phyloP scores from a whole-genome alignment of 2,329 filamentous ascomycete genomes.

The Aspergillus sp. region DNA sequence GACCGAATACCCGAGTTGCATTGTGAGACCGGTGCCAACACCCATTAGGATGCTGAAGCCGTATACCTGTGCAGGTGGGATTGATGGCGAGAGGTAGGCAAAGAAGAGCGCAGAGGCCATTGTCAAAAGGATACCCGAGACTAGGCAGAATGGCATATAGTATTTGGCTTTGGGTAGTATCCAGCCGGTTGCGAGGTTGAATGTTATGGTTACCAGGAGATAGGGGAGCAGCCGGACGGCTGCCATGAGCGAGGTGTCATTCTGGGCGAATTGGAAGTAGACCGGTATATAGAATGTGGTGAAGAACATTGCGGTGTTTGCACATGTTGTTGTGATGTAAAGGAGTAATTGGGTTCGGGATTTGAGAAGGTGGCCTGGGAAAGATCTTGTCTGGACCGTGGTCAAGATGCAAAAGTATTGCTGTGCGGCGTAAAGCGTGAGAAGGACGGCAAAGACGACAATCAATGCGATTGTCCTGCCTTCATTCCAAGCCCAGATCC shows the following conservation, averaged over 20 bases:
- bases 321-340: not conserved
- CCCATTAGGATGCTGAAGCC: conserved; percentile 20
- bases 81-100: conserved; percentile 10
- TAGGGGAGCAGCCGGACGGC: not conserved
- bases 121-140: not conserved
- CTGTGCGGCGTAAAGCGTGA: conserved; percentile 39
- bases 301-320: not conserved
- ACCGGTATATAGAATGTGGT: not conserved
- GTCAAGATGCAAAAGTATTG: not conserved
- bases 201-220: not conserved
- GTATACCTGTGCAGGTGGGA: conserved; percentile 8
- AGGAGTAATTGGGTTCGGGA: not conserved
- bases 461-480: conserved; percentile 19
- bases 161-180: not conserved
- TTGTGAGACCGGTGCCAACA: conserved; percentile 18
- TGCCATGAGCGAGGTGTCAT: not conserved
- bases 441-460: conserved; percentile 42
- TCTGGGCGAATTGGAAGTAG: not conserved
- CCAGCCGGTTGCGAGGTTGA: not conserved
- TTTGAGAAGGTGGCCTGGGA: not conserved
- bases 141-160: not conserved
- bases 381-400: not conserved
- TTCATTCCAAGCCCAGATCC: conserved; percentile 49
- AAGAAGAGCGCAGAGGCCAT: conserved; percentile 1
- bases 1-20: conserved; percentile 20